A percentile compares a stretch with the other conserved stretches of the same genome.
Evolutionary conservation across 2,329 filamentous ascomycete genomes (phyloP).

Genomic region (Calonectria crousiana): DNA sequence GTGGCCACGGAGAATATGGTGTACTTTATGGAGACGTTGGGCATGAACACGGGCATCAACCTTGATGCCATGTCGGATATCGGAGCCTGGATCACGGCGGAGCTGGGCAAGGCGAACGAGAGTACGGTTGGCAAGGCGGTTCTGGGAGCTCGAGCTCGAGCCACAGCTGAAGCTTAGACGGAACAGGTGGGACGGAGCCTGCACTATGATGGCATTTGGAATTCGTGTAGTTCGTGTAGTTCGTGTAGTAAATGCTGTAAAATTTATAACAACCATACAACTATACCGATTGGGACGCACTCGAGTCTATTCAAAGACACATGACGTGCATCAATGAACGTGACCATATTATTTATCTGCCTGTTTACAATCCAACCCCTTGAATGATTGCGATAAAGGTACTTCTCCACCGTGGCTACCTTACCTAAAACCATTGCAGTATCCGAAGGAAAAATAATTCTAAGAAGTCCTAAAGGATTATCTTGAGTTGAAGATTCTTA

Average conservation of each 20-base stretch:
- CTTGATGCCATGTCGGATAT: constrained; percentile 75
- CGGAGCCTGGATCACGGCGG: constrained; percentile 77
- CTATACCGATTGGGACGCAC: neutral
- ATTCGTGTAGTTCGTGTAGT: neutral
- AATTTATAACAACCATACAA: neutral
- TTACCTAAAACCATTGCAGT: neutral
- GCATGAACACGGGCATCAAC: constrained; percentile 80
- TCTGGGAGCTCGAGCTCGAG: constrained; percentile 60
- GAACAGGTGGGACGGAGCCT: constrained; percentile 23
- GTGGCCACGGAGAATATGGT: constrained; percentile 88
- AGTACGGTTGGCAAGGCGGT: constrained; percentile 77
- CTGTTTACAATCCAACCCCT: neutral
- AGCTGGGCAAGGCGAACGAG: constrained; percentile 72
- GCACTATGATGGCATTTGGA: neutral
- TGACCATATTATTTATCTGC: neutral
- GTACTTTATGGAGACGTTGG: constrained; percentile 80
- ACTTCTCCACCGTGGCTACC: neutral
- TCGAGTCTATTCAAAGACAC: neutral
- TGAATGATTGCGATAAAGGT: neutral
- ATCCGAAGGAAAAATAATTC: neutral
- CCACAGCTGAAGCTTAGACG: constrained; percentile 38
- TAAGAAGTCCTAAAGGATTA: neutral
- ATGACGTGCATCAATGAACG: neutral
- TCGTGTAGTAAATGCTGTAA: neutral
- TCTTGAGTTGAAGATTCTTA: neutral